phyloP scores from a whole-genome alignment of 305 asterid genomes.

The Withania somnifera region DNA sequence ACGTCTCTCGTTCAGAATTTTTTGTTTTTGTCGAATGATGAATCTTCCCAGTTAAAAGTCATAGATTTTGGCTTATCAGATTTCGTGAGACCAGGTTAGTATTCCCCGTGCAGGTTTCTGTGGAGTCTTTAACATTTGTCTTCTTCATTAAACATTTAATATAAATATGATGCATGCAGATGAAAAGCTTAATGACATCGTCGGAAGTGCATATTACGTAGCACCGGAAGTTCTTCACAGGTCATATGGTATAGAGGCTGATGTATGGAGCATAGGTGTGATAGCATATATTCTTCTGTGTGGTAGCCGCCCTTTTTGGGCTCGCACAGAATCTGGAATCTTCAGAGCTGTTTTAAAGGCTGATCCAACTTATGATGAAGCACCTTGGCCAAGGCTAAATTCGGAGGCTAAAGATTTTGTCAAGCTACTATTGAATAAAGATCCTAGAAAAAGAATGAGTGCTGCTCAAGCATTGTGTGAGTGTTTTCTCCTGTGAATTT shows the following conservation, averaged over 20 bases:
- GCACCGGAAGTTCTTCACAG: constrained; percentile 67
- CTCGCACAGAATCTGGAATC: constrained; percentile 57
- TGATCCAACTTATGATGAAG: constrained; percentile 41
- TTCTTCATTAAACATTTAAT: not conserved
- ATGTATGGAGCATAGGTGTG: constrained; percentile 61
- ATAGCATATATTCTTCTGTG: constrained; percentile 57
- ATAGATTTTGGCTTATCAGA: constrained; percentile 68
- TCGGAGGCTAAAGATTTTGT: constrained; percentile 47
- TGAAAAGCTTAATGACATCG: constrained; percentile 52
- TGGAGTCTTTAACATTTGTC: not conserved
- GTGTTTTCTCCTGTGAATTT: constrained; percentile 4
- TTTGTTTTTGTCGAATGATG: constrained; percentile 40
- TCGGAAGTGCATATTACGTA: constrained; percentile 65
- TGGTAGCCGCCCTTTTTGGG: constrained; percentile 79
- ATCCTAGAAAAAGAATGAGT: constrained; percentile 47
- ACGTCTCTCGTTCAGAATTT: constrained; percentile 40
- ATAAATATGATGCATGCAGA: constrained; percentile 23
- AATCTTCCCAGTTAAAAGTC: constrained; percentile 43
- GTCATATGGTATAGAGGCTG: constrained; percentile 56
- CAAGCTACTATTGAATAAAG: constrained; percentile 37
- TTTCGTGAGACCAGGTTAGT: constrained; percentile 47
- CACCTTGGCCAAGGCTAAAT: constrained; percentile 49
- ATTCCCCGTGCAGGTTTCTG: not conserved
- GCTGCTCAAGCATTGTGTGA: constrained; percentile 72
- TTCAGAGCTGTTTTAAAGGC: constrained; percentile 49